These are phyloP conservation scores for Leccinum subspadiceum DNA, from an alignment of 1,284 basidiomycete species.

Conservation along the genomic window DNA sequence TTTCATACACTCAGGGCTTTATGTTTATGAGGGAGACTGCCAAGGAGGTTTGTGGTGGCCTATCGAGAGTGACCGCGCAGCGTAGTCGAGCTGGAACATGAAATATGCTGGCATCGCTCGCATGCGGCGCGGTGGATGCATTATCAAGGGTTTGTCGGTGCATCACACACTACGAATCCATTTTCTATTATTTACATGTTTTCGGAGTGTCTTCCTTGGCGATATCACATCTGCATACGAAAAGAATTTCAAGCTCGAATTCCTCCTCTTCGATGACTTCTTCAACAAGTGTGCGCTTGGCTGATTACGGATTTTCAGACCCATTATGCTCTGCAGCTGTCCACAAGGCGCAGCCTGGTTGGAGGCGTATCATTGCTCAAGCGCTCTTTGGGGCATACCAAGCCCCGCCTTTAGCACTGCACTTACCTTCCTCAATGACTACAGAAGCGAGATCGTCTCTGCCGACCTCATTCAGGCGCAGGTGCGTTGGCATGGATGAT, in stretches of 20 bases:
- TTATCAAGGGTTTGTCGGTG: slow-evolving; percentile 74
- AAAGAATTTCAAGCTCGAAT: slow-evolving; percentile 87
- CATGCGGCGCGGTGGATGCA: slow-evolving; percentile 99
- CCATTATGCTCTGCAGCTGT: slow-evolving; percentile 51
- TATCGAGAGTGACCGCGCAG: background rate
- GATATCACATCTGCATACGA: slow-evolving; percentile 93
- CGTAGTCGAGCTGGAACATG: slow-evolving; percentile 73
- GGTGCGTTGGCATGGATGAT: slow-evolving; percentile 36
- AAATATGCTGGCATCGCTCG: slow-evolving; percentile 97
- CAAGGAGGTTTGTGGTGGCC: slow-evolving; percentile 67
- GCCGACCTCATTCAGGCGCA: slow-evolving; percentile 96
- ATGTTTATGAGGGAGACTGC: slow-evolving; percentile 99
- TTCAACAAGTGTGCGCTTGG: slow-evolving; percentile 80
- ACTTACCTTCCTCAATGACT: slow-evolving; percentile 77
- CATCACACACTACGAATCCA: background rate
- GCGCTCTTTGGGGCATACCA: slow-evolving; percentile 98
- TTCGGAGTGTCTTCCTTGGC: slow-evolving; percentile 85
- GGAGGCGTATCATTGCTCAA: slow-evolving; percentile 97
- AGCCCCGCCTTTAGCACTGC: slow-evolving; percentile 83
- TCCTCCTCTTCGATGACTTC: slow-evolving; percentile 95
- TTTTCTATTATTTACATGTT: slow-evolving; percentile 8
- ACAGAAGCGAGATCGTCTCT: slow-evolving; percentile 87
- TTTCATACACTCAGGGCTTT: slow-evolving; percentile 99
- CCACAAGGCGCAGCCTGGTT: slow-evolving; percentile 94
- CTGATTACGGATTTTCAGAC: background rate